Evolutionary conservation across 495 filamentous ascomycete genomes (phyloP).

Genomic region (Aspergillus ellipticus): DNA sequence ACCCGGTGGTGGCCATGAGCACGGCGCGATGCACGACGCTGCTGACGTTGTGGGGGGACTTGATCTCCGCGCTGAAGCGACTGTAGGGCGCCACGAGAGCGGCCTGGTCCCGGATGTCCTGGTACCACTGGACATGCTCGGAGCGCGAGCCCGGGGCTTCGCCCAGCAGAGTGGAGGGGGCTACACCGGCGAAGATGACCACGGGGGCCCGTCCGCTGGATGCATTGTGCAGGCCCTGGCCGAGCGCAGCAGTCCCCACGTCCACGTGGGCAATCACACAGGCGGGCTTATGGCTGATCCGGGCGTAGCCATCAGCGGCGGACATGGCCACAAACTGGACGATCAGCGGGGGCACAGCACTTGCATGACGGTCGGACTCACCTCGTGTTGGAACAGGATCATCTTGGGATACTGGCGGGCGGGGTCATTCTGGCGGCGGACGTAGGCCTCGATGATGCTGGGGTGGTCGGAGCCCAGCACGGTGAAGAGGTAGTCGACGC

Average conservation of each 20-base stretch:
- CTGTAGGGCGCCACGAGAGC: slow-evolving; percentile 22
- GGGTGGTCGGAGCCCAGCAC: slow-evolving; percentile 24
- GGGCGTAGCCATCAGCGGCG: slow-evolving; percentile 25
- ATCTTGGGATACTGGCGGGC: slow-evolving; percentile 22
- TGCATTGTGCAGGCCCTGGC: slow-evolving; percentile 26
- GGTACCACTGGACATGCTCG: slow-evolving; percentile 27
- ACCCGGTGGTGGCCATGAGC: slow-evolving; percentile 25
- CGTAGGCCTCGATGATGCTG: slow-evolving; percentile 25
- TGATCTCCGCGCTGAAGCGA: slow-evolving; percentile 25
- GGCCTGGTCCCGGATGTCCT: slow-evolving; percentile 26
- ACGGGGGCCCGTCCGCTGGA: slow-evolving; percentile 25
- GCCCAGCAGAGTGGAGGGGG: slow-evolving; percentile 19
- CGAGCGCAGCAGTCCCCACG: slow-evolving; percentile 26
- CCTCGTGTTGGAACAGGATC: slow-evolving; percentile 29
- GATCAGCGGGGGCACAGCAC: not conserved
- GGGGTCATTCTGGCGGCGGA: slow-evolving; percentile 18
- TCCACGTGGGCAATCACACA: slow-evolving; percentile 29
- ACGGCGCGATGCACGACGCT: slow-evolving; percentile 23
- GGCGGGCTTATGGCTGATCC: slow-evolving; percentile 19
- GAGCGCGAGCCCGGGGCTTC: slow-evolving; percentile 25
- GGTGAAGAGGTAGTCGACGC: slow-evolving; percentile 21
- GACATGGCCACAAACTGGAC: slow-evolving; percentile 25
- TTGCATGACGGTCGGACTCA: not conserved
- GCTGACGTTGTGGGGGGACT: slow-evolving; percentile 19
- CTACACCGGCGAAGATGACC: slow-evolving; percentile 26